A percentile compares a stretch with the other conserved stretches of the same genome.
These are phyloP conservation scores for Albatrellus ellisii DNA, from an alignment of 768 basidiomycete species.

Conservation along the genomic window DNA sequence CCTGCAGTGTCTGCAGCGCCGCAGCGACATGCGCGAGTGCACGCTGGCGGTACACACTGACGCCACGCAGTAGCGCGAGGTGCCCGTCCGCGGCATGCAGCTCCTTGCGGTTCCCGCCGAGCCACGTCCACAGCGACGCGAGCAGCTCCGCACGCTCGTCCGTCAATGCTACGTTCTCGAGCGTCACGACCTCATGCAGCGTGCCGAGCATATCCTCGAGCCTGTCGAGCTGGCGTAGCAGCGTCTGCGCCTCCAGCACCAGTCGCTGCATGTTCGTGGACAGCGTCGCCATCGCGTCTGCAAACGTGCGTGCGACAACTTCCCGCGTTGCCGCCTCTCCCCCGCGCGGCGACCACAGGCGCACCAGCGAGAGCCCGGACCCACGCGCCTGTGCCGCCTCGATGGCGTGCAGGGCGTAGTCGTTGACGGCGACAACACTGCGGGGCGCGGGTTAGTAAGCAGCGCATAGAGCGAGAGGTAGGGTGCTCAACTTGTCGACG, in stretches of 20 bases:
- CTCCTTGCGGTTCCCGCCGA: constrained; percentile 45
- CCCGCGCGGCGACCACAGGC: constrained; percentile 21
- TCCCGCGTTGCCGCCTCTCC: constrained; percentile 22
- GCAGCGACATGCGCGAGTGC: constrained; percentile 57
- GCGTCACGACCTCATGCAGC: constrained; percentile 44
- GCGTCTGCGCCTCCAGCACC: constrained; percentile 53
- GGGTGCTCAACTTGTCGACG: constrained; percentile 48
- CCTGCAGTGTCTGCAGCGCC: constrained; percentile 44
- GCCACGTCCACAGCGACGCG: constrained; percentile 50
- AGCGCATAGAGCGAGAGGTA: neutral
- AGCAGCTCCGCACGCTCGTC: constrained; percentile 41
- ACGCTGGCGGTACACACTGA: constrained; percentile 43
- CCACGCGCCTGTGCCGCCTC: constrained; percentile 21
- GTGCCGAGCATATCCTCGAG: constrained; percentile 48
- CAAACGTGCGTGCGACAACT: constrained; percentile 41
- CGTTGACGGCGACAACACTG: constrained; percentile 66
- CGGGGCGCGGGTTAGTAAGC: neutral
- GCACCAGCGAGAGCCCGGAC: constrained; percentile 15
- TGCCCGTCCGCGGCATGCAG: constrained; percentile 40
- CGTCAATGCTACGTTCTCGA: constrained; percentile 38
- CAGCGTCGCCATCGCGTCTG: constrained; percentile 48
- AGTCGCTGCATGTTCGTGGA: constrained; percentile 39
- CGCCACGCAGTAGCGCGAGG: constrained; percentile 36
- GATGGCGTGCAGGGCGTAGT: constrained; percentile 52
- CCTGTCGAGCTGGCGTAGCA: constrained; percentile 38